phyloP scores from a whole-genome alignment of 441 rosid genomes.

The California macrophylla region DNA sequence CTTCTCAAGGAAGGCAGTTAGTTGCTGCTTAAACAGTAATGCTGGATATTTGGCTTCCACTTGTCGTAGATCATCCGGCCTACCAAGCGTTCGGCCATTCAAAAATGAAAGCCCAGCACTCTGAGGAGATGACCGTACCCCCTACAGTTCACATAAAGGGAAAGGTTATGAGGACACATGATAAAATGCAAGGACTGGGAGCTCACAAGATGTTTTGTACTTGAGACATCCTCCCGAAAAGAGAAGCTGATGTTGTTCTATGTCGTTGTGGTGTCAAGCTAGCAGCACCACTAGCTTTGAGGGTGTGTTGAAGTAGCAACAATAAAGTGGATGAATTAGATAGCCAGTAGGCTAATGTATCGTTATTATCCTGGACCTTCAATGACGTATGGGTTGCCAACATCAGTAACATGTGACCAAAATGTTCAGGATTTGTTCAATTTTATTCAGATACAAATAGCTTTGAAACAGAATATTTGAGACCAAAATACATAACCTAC shows the following conservation, averaged over 20 bases:
- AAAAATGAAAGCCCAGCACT: slow-evolving; percentile 82
- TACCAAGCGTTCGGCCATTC: slow-evolving; percentile 63
- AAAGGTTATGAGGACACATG: slow-evolving; percentile 17
- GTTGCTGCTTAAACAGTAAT: slow-evolving; percentile 97
- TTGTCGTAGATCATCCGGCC: slow-evolving; percentile 82
- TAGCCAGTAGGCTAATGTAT: slow-evolving; percentile 82
- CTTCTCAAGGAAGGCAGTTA: slow-evolving; percentile 98
- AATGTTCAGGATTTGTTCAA: slow-evolving; percentile 16
- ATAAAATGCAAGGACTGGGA: no score
- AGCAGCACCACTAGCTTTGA: slow-evolving; percentile 97
- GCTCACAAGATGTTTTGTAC: no score
- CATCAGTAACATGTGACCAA: slow-evolving; percentile 17
- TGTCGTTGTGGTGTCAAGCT: slow-evolving; percentile 94
- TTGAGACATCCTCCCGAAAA: slow-evolving; percentile 97
- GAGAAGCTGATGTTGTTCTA: slow-evolving; percentile 83
- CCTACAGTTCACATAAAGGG: slow-evolving; percentile 36
- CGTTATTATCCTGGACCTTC: slow-evolving; percentile 86
- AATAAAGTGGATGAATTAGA: slow-evolving; percentile 87
- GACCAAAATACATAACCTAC: slow-evolving; percentile 29
- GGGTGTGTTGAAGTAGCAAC: slow-evolving; percentile 91
- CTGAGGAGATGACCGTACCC: slow-evolving; percentile 85
- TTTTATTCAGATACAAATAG: slow-evolving; percentile 1
- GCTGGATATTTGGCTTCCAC: slow-evolving; percentile 99
- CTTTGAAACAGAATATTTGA: background rate
- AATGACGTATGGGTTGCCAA: slow-evolving; percentile 21